These are phyloP conservation scores for Leptographium flavum DNA, from an alignment of 2,329 filamentous ascomycete species.

Conservation along the genomic window DNA sequence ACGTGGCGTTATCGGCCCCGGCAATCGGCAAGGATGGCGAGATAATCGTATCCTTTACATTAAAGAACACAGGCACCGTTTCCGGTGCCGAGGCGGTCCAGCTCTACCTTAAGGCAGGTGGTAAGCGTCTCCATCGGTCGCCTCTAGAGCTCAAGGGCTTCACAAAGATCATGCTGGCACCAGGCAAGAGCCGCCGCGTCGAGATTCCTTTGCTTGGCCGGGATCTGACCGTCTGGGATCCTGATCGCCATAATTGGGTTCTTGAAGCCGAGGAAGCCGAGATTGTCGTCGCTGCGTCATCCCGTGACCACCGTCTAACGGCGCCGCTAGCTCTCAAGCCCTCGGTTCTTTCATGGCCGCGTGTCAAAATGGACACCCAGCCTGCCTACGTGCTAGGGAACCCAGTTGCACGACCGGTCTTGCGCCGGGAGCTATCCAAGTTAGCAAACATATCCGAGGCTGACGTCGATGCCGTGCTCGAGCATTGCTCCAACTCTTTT, in stretches of 20 bases:
- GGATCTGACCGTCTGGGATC: conserved; percentile 3
- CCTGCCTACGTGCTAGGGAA: conserved; percentile 1
- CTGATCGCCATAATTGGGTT: neutral
- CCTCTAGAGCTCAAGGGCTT: conserved; percentile 3
- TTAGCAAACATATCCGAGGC: neutral
- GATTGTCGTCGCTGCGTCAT: neutral
- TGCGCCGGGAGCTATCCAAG: neutral
- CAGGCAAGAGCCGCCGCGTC: neutral
- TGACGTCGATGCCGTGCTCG: neutral
- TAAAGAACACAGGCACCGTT: conserved; percentile 41
- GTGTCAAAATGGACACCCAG: neutral
- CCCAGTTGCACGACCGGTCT: neutral
- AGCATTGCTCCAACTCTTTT: conserved; percentile 1
- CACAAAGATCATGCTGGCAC: neutral
- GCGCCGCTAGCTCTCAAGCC: neutral
- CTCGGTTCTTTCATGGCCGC: neutral
- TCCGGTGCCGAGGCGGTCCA: conserved; percentile 39
- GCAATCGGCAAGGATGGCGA: conserved; percentile 9
- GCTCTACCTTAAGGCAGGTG: conserved; percentile 14
- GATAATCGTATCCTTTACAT: conserved; percentile 29
- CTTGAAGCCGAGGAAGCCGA: conserved; percentile 1
- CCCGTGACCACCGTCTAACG: neutral
- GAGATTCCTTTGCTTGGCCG: neutral
- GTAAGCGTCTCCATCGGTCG: neutral
- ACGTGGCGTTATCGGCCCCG: conserved; percentile 9